Percentiles rank a stretch among this genome's conserved stretches.
Conservation (phyloP, 352 stramenopile species). For the Phytophthora melonis region DNA sequence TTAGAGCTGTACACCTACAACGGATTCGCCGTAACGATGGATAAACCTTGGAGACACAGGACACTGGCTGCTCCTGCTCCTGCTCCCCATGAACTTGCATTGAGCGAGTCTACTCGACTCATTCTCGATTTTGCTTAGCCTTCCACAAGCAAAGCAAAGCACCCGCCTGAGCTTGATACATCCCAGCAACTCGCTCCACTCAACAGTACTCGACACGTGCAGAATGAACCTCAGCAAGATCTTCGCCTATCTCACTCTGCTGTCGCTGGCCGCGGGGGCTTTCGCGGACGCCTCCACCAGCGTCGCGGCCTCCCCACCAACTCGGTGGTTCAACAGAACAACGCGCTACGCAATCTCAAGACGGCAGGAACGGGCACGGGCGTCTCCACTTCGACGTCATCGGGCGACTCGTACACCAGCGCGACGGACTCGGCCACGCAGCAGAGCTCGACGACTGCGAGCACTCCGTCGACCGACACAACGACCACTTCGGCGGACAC, state of each 20-base stretch:
- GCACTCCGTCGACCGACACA: conserved; percentile 22
- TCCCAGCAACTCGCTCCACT: conserved; percentile 1
- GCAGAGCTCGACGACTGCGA: conserved; percentile 21
- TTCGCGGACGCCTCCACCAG: conserved; percentile 2
- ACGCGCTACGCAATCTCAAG: conserved; percentile 28
- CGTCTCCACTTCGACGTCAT: conserved; percentile 25
- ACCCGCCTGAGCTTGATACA: neutral
- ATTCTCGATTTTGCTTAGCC: conserved; percentile 40
- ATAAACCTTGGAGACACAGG: conserved; percentile 1
- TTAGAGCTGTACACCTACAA: neutral
- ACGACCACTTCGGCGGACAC: conserved; percentile 19
- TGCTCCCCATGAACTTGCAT: neutral
- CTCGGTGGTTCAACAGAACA: conserved; percentile 15
- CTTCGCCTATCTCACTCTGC: conserved; percentile 33
- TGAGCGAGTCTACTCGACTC: conserved; percentile 6
- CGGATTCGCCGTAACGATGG: neutral
- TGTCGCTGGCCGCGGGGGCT: conserved; percentile 23
- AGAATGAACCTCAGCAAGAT: conserved; percentile 45
- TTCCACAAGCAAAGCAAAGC: conserved; percentile 9
- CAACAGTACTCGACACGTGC: conserved; percentile 23
- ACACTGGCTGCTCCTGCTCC: neutral
- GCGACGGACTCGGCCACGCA: conserved; percentile 19
- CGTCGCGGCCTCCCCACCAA: conserved; percentile 10
- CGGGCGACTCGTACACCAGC: conserved; percentile 29
- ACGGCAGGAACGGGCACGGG: conserved; percentile 24